Conservation (phyloP, 2,329 filamentous ascomycete genomes). For the Plectosphaerella sp. region DNA sequence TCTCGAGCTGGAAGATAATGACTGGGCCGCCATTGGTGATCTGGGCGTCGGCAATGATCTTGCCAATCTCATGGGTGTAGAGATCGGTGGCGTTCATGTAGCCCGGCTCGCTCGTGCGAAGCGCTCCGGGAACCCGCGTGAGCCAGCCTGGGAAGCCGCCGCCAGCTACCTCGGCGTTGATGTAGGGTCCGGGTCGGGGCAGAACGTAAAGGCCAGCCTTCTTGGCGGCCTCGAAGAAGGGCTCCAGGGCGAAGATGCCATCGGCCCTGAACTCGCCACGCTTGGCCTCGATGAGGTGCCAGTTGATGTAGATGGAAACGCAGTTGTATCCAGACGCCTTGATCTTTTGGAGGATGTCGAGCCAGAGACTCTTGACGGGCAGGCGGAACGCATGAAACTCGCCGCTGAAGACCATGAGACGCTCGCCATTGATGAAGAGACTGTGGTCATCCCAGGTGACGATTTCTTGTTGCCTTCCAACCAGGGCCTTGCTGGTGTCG, state of each 20-base stretch:
- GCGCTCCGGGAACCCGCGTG: constrained; percentile 58
- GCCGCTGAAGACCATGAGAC: constrained; percentile 67
- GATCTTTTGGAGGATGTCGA: constrained; percentile 79
- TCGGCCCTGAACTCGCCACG: constrained; percentile 65
- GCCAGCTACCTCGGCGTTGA: constrained; percentile 72
- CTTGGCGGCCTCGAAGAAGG: constrained; percentile 72
- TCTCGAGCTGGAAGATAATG: constrained; percentile 76
- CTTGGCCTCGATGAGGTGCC: constrained; percentile 73
- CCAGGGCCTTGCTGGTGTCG: neutral
- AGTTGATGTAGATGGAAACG: constrained; percentile 76
- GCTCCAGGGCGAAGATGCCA: constrained; percentile 67
- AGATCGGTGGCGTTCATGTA: constrained; percentile 65
- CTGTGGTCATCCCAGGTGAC: constrained; percentile 72
- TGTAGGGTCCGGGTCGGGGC: constrained; percentile 68
- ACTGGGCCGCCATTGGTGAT: constrained; percentile 81
- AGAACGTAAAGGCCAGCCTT: constrained; percentile 74
- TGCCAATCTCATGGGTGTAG: constrained; percentile 45
- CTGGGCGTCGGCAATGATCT: constrained; percentile 67
- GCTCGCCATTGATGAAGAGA: constrained; percentile 64
- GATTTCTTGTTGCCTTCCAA: constrained; percentile 20
- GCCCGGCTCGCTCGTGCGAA: constrained; percentile 58
- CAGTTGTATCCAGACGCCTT: constrained; percentile 76
- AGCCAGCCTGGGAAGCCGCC: constrained; percentile 82
- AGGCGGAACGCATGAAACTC: constrained; percentile 67
- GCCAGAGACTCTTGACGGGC: constrained; percentile 44